Conservation (phyloP, 345 rosid species). For the Sisymbrium altissimum region DNA sequence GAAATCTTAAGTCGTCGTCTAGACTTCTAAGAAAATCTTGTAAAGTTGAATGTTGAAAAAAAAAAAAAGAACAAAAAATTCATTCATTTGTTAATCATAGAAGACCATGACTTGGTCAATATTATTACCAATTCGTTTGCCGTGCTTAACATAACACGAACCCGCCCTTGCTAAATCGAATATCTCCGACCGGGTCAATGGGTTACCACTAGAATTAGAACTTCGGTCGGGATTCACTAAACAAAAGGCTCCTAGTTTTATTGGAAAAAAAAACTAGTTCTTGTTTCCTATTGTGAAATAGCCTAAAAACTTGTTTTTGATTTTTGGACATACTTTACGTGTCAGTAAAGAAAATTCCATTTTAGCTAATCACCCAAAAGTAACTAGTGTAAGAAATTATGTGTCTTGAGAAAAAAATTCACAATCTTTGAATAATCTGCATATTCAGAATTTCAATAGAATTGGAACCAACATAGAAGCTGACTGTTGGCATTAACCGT, state of each 20-base stretch:
- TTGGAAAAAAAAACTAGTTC: neutral
- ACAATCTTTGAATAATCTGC: constrained; percentile 24
- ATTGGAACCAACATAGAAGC: constrained; percentile 35
- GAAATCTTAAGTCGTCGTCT: constrained; percentile 29
- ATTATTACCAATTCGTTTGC: constrained; percentile 25
- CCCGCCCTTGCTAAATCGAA: constrained; percentile 7
- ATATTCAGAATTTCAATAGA: neutral
- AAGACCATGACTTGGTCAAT: constrained; percentile 41
- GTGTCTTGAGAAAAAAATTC: neutral
- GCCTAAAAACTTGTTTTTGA: constrained; percentile 10
- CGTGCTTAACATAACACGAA: constrained; percentile 22
- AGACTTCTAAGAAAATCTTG: constrained; percentile 29
- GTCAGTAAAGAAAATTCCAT: neutral
- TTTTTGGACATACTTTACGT: neutral
- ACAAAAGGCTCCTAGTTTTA: neutral
- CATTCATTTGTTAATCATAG: neutral
- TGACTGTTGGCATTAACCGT: constrained; percentile 23
- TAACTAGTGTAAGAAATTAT: neutral
- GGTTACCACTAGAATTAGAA: constrained; percentile 1
- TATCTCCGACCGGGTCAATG: constrained; percentile 25
- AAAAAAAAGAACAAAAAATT: neutral
- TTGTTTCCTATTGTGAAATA: constrained; percentile 13
- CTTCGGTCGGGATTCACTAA: neutral
- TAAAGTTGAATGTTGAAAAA: constrained; percentile 2
- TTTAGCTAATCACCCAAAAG: neutral